Evolutionary conservation across 495 filamentous ascomycete genomes (phyloP).

Genomic region (Penicillium silybi): DNA sequence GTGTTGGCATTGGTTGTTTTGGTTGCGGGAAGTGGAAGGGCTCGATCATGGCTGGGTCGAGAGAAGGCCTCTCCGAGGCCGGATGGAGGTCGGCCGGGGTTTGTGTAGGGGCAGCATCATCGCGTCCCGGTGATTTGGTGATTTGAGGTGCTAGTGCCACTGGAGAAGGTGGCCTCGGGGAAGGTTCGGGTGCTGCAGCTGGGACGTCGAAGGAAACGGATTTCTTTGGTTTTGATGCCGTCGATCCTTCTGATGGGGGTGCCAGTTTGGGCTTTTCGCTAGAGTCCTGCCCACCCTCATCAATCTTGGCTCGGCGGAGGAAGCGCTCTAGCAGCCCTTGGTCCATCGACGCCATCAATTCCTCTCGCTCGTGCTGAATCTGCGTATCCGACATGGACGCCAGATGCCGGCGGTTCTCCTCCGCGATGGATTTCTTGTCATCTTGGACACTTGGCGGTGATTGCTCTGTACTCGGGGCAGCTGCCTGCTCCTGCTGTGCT

Average conservation of each 20-base stretch:
- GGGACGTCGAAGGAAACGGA: conserved; percentile 33
- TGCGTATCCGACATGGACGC: conserved; percentile 76
- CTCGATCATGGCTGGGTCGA: conserved; percentile 59
- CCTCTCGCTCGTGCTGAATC: conserved; percentile 71
- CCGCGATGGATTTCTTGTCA: conserved; percentile 66
- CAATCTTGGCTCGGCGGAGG: conserved; percentile 73
- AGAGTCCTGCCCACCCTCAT: conserved; percentile 44
- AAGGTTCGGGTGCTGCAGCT: neutral
- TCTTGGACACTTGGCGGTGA: conserved; percentile 24
- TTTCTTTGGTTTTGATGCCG: conserved; percentile 17
- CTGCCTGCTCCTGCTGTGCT: conserved; percentile 20
- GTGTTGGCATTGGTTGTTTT: conserved; percentile 51
- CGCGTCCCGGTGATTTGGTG: conserved; percentile 25
- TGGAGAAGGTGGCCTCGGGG: conserved; percentile 1
- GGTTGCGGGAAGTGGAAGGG: conserved; percentile 43
- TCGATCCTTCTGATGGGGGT: neutral
- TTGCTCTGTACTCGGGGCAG: neutral
- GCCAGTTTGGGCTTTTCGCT: neutral
- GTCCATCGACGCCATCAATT: conserved; percentile 66
- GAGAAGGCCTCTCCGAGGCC: conserved; percentile 36
- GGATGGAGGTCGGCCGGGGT: conserved; percentile 39
- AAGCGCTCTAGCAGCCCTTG: conserved; percentile 71
- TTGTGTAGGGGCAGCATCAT: conserved; percentile 33
- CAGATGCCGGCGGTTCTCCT: conserved; percentile 73
- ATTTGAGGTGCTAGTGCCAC: neutral